Conservation (phyloP, 495 filamentous ascomycete genomes). For the Trichoderma parareesei region DNA sequence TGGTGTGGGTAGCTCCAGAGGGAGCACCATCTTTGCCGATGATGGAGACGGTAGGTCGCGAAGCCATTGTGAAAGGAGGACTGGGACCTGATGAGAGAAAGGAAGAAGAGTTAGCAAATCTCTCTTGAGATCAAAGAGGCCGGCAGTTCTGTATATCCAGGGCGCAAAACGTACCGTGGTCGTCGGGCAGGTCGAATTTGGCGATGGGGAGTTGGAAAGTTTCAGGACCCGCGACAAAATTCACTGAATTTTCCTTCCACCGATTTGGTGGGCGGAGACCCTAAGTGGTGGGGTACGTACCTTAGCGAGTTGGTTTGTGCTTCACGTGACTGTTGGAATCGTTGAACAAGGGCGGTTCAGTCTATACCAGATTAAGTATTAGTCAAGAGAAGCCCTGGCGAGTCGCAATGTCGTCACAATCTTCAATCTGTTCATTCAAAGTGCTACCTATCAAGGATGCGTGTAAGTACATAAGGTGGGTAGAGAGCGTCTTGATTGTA, state of each 20-base stretch:
- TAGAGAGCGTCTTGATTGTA: too few relatives aligned
- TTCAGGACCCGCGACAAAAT: slow-evolving; percentile 10
- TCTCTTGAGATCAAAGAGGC: not conserved
- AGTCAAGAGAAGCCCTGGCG: not conserved
- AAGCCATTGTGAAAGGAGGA: slow-evolving; percentile 61
- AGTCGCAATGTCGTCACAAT: not conserved
- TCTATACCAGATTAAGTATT: not conserved
- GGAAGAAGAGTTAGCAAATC: not conserved
- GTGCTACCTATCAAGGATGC: too few relatives aligned
- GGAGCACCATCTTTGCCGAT: slow-evolving; percentile 85
- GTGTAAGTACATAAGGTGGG: too few relatives aligned
- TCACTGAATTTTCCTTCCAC: slow-evolving; percentile 13
- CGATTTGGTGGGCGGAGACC: slow-evolving; percentile 13
- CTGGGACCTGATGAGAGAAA: slow-evolving; percentile 9
- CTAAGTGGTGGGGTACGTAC: slow-evolving; percentile 9
- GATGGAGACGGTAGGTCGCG: slow-evolving; percentile 90
- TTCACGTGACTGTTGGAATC: not conserved
- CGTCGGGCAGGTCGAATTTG: slow-evolving; percentile 11
- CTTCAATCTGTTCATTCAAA: not conserved
- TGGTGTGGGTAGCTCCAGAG: slow-evolving; percentile 75
- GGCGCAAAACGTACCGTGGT: slow-evolving; percentile 10
- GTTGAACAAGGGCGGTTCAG: not conserved
- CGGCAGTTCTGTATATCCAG: not conserved
- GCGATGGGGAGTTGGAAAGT: slow-evolving; percentile 10
- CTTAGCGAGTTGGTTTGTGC: not conserved